Evolutionary conservation across 2,329 filamentous ascomycete genomes (phyloP), one percentile per base, ranked within the genome.

Genomic region (Claviceps purpurea): DNA sequence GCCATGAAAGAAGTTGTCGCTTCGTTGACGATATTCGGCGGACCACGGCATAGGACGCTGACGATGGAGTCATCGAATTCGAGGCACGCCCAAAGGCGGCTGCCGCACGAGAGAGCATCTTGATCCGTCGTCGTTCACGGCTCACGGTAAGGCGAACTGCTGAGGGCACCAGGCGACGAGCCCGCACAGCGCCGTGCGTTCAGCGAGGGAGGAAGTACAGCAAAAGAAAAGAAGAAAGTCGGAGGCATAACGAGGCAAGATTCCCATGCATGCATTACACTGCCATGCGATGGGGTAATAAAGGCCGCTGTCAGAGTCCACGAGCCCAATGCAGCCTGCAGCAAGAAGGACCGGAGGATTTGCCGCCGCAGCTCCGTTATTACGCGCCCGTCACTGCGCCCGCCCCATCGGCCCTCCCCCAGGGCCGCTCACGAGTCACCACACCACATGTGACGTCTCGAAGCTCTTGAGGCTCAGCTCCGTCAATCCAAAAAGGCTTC

Each of bases 1-100:
- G 66, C 11, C 67, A 55, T 22, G 69, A 57, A 0, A 66, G 69
- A 39, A 69, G 59, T 50, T 59, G 59, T 49, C 66, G 50, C 18
- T 8, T 39, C n/a, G 24, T 43, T 5, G n/a, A 34, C 6, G 46
- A 49, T 22, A 40, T 45, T 42, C 41, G 47, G 11, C 51, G 53
- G 46, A 51, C 50, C 46, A 61, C 24, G 40, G 58, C 46, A 55
- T 58, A 58, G 44, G 57, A 58, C 41, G 56, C 57, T 10, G 59
- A 50, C 46, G 56, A 45, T 20, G 57, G 53, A 44, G 56, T 47
- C 16, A 56, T 56, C 43, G n/a, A n/a, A n/a, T n/a, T n/a, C n/a
- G 54, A 53, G 48, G 55, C 57, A 22, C 57, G 58, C 56, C 59
- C 52, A 13, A 57, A 56, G 53, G 56, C 58, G 54, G 50, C 52